Percentiles rank a stretch among this genome's conserved stretches.
These are phyloP conservation scores for Sugiyamaella mastotermitis DNA, from an alignment of 805 yeast species.

Conservation along the genomic window DNA sequence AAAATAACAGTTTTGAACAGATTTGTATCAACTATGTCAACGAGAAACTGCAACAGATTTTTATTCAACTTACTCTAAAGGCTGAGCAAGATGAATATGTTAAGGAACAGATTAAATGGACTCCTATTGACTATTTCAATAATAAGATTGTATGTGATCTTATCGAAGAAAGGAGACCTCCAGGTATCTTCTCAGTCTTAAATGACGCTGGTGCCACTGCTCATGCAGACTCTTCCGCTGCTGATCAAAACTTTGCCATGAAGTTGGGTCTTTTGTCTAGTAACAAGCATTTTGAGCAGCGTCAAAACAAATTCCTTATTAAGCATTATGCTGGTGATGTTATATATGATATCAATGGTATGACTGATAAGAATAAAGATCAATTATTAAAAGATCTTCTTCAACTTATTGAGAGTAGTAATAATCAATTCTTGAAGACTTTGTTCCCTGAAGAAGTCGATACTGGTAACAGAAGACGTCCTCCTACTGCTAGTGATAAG, in stretches of 20 bases:
- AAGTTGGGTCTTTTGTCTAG: constrained; percentile 76
- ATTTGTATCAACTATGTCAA: constrained; percentile 93
- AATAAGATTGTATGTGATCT: constrained; percentile 95
- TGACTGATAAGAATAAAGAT: constrained; percentile 97
- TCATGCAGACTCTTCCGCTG: constrained; percentile 94
- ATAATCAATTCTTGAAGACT: constrained; percentile 52
- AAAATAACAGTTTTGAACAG: constrained; percentile 91
- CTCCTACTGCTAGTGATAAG: constrained; percentile 95
- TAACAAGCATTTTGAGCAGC: constrained; percentile 83
- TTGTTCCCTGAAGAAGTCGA: constrained; percentile 65
- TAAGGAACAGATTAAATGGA: constrained; percentile 93
- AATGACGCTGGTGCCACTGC: constrained; percentile 98
- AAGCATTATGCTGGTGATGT: constrained; percentile 99
- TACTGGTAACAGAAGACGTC: constrained; percentile 64
- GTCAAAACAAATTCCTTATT: constrained; percentile 80
- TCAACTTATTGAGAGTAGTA: constrained; percentile 68
- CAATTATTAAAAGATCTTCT: constrained; percentile 83
- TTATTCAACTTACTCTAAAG: constrained; percentile 89
- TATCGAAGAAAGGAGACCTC: constrained; percentile 90
- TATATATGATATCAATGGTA: constrained; percentile 76
- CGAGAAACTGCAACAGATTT: constrained; percentile 93
- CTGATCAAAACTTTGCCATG: constrained; percentile 93
- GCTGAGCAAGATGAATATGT: constrained; percentile 98
- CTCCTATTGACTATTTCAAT: constrained; percentile 93
- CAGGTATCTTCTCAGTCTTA: constrained; percentile 92